phyloP scores from a whole-genome alignment of 768 basidiomycete species.

The Boletus sensibilis region DNA sequence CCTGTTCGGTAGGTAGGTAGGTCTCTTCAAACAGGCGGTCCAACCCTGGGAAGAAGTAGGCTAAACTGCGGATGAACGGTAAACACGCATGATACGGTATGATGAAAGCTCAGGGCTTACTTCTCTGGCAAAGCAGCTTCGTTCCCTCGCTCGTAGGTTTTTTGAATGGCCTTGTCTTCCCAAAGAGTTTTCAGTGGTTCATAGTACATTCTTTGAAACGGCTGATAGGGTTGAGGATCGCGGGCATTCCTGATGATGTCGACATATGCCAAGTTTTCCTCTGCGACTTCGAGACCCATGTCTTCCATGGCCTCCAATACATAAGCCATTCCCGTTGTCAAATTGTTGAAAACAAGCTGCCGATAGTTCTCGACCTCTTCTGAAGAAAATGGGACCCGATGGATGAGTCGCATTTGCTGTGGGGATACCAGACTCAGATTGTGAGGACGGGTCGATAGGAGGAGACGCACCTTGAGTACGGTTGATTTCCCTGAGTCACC shows the following conservation, averaged over 20 bases:
- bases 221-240: conserved; percentile 77
- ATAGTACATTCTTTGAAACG: conserved; percentile 69
- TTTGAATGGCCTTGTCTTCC: conserved; percentile 72
- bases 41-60: conserved; percentile 76
- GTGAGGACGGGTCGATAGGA: not conserved
- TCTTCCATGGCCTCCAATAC: conserved; percentile 89
- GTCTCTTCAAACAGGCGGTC: conserved; percentile 74
- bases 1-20: conserved; percentile 79
- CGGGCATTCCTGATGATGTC: conserved; percentile 63
- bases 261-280: conserved; percentile 57
- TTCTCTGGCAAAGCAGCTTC: conserved; percentile 92
- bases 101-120: conserved; percentile 39
- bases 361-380: conserved; percentile 87
- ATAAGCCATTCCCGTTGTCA: conserved; percentile 80
- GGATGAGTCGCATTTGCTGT: conserved; percentile 97
- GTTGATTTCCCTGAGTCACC: conserved; percentile 95
- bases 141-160: conserved; percentile 79
- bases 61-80: conserved; percentile 42
- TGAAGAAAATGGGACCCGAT: conserved; percentile 76
- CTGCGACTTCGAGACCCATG: conserved; percentile 72
- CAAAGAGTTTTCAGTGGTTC: conserved; percentile 72
- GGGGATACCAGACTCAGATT: not conserved
- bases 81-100: not conserved
- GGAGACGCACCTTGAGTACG: conserved; percentile 65
- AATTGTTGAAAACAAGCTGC: conserved; percentile 90